Conservation (phyloP, 345 rosid species). For the Eucalyptus lansdowneana region DNA sequence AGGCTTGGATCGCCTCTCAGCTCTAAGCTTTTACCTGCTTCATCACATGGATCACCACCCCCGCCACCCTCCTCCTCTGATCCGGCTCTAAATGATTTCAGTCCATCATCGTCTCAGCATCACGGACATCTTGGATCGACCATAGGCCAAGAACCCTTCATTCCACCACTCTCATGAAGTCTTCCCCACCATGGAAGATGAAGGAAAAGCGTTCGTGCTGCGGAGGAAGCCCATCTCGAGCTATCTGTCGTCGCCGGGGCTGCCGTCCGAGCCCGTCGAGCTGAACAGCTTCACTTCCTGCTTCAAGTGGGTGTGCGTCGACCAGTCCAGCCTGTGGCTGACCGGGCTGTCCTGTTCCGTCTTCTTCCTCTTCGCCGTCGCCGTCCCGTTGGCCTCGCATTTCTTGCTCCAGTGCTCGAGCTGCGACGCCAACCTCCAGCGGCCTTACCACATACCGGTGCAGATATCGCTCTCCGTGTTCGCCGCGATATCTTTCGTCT, state of each 20-base stretch:
- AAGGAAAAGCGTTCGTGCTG: not conserved
- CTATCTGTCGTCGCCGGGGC: not conserved
- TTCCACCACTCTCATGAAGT: not conserved
- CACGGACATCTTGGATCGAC: not conserved
- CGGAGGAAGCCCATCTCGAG: not conserved
- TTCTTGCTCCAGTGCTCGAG: constrained; percentile 43
- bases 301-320: constrained; percentile 39
- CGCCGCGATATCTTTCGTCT: constrained; percentile 51
- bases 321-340: constrained; percentile 45
- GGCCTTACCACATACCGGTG: constrained; percentile 69
- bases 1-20: not conserved
- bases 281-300: constrained; percentile 30
- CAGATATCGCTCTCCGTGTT: constrained; percentile 68
- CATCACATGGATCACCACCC: not conserved
- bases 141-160: not conserved
- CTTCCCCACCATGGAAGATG: constrained; percentile 25
- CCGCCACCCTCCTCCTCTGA: not conserved
- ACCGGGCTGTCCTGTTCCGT: constrained; percentile 55
- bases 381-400: constrained; percentile 66
- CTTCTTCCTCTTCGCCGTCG: constrained; percentile 48
- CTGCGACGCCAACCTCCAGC: constrained; percentile 51
- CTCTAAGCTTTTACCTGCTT: not conserved
- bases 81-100: not conserved
- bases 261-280: not conserved
- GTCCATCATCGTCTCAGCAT: not conserved